These are phyloP conservation scores for Arabis hirsuta DNA, from an alignment of 345 rosid species.

Conservation along the genomic window DNA sequence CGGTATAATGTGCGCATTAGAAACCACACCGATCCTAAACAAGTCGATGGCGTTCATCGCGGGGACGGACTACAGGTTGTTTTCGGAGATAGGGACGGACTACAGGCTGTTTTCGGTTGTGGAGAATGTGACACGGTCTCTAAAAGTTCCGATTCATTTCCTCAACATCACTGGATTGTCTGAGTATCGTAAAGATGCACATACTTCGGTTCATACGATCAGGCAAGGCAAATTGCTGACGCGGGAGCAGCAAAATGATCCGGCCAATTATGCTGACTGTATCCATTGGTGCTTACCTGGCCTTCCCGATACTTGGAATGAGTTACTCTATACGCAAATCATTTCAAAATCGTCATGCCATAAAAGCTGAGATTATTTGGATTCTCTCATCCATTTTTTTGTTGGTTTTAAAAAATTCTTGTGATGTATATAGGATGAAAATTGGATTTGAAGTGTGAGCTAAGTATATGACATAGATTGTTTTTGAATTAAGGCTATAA, in stretches of 20 bases:
- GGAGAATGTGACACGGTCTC: constrained; percentile 53
- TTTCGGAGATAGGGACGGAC: constrained; percentile 64
- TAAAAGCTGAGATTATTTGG: constrained; percentile 5
- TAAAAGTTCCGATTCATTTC: constrained; percentile 58
- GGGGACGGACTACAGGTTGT: not conserved
- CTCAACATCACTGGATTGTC: constrained; percentile 70
- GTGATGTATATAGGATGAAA: constrained; percentile 12
- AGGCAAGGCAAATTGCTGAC: constrained; percentile 71
- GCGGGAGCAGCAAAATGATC: constrained; percentile 63
- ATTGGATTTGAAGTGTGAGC: not conserved
- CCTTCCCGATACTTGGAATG: constrained; percentile 84
- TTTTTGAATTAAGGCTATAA: not conserved
- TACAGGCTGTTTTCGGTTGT: constrained; percentile 53
- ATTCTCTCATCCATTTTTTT: not conserved
- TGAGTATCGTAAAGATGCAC: constrained; percentile 85
- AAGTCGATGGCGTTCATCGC: constrained; percentile 43
- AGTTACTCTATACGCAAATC: constrained; percentile 64
- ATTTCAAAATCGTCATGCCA: constrained; percentile 52
- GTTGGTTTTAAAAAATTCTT: not conserved
- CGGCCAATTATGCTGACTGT: constrained; percentile 73
- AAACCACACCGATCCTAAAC: constrained; percentile 59
- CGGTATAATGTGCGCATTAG: constrained; percentile 74
- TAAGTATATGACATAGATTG: constrained; percentile 2
- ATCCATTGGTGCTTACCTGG: constrained; percentile 95
- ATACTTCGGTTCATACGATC: constrained; percentile 73